Evolutionary conservation across 805 yeast species (phyloP).

Genomic region (Ogataea henricii): DNA sequence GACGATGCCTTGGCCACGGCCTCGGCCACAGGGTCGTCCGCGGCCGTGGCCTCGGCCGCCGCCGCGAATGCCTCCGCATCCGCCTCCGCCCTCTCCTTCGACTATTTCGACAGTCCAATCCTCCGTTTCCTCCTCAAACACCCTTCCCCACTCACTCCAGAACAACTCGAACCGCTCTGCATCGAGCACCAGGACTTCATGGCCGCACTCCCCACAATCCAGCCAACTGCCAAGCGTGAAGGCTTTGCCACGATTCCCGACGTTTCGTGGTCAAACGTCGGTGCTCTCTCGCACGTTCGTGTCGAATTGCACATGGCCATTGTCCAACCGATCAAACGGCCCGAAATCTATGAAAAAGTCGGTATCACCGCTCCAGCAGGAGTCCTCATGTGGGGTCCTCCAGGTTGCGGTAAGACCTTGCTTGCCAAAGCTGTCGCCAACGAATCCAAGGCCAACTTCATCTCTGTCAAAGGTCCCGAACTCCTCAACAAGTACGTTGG

Average conservation of each 20-base stretch:
- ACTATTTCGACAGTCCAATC: not conserved
- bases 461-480: constrained; percentile 95
- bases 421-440: constrained; percentile 98
- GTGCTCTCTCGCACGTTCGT: constrained; percentile 79
- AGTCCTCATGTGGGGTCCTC: constrained; percentile 98
- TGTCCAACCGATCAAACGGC: constrained; percentile 92
- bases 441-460: constrained; percentile 94
- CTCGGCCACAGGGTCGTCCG: too few species aligned
- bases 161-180: constrained; percentile 73
- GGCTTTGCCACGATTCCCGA: constrained; percentile 99
- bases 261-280: constrained; percentile 93
- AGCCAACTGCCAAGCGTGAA: constrained; percentile 97
- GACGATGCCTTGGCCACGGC: too few species aligned
- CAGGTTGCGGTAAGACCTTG: constrained; percentile 97
- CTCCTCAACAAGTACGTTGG: constrained; percentile 94
- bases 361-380: constrained; percentile 98
- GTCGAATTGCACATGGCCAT: constrained; percentile 95
- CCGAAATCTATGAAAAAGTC: constrained; percentile 84
- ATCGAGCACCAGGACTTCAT: constrained; percentile 81
- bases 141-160: constrained; percentile 76
- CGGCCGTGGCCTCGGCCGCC: too few species aligned
- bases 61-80: too few species aligned
- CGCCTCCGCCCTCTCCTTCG: too few species aligned
- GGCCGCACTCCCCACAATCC: constrained; percentile 86
- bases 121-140: constrained; percentile 62